phyloP scores from a whole-genome alignment of 2,329 filamentous ascomycete genomes.

The Pezicula radicicola region DNA sequence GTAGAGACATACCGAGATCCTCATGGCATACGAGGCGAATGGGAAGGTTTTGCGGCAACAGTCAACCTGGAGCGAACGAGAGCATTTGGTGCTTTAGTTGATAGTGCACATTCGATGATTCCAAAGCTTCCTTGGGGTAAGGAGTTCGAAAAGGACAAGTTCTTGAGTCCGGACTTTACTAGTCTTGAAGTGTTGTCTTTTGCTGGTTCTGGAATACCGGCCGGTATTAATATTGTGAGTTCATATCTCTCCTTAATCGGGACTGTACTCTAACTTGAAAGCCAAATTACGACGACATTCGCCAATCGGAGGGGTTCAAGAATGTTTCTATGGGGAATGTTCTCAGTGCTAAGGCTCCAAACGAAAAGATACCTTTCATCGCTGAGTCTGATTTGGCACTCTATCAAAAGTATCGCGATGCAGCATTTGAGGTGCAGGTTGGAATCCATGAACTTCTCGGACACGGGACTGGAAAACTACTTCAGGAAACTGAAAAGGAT shows the following conservation, averaged over 20 bases:
- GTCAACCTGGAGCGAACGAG: conserved; percentile 89
- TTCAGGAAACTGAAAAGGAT: conserved; percentile 82
- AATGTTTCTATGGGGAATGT: conserved; percentile 94
- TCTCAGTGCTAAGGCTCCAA: conserved; percentile 82
- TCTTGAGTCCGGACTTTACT: conserved; percentile 93
- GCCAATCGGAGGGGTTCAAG: conserved; percentile 85
- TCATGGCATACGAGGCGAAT: conserved; percentile 76
- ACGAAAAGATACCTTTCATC: conserved; percentile 92
- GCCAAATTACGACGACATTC: conserved; percentile 72
- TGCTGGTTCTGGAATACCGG: conserved; percentile 59
- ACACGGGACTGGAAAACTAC: conserved; percentile 88
- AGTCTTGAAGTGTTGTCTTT: conserved; percentile 90
- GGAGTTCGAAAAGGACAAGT: conserved; percentile 95
- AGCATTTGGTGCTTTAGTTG: conserved; percentile 82
- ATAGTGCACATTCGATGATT: conserved; percentile 77
- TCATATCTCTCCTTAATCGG: conserved; percentile 21
- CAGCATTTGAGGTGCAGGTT: conserved; percentile 92
- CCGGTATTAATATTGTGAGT: conserved; percentile 58
- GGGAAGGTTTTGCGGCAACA: conserved; percentile 77
- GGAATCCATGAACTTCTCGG: conserved; percentile 87
- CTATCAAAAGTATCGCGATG: conserved; percentile 80
- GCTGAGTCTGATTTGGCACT: conserved; percentile 71
- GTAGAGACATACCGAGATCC: conserved; percentile 86
- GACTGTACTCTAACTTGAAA: conserved; percentile 24
- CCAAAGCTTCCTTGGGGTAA: conserved; percentile 83